Evolutionary conservation across 345 rosid species (phyloP), one percentile per base, ranked within the genome.

Genomic region (Hevea brasiliensis): DNA sequence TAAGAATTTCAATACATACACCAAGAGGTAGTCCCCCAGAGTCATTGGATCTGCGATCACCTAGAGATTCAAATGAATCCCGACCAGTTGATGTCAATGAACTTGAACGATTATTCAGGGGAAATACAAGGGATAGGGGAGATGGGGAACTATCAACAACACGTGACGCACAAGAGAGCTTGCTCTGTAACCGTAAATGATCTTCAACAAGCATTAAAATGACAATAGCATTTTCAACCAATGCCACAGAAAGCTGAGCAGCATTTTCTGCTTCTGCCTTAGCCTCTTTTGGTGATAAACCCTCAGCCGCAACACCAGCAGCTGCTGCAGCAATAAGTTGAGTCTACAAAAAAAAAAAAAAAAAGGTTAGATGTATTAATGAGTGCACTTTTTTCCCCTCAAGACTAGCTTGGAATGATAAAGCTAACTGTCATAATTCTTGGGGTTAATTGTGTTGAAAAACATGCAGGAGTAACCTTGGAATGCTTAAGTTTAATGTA

Each of bases 311-410:
- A 79, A 93, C 98, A 76, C 98, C 98, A 86, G 97, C 99, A 81
- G 99, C 97, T 26, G 98, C 97, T 26, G 98, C 96, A 57, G 99
- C 99, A 87, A 96, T 96, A 82, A 96, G 93, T 84, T 96, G 97
- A 81, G 98, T 96, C 99, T 96, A 93, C 85, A 58, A 65, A 67
- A 82, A 81, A 76, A 71, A 74, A 82, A 74, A 74, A 58, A 61
- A 65, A 71, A 48, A 45, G n/a, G n/a, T n/a, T n/a, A n/a, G n/a
- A 75, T 68, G 70, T 74, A 74, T 65, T 77, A 45, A 77, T 62
- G 10, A 76, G 64, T 47, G 83, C 76, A 80, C 61, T 32, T 55
- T 8, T 74, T 53, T 8, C 41, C 74, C 65, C 18, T 50, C 53
- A 26, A 77, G 45, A 56, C 60, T 50, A 68, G 35, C 32, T 32